Evolutionary conservation across 2,329 filamentous ascomycete species (phyloP), one percentile per base, ranked within the genome.

Genomic region (Neofusicoccum umdonicola): DNA sequence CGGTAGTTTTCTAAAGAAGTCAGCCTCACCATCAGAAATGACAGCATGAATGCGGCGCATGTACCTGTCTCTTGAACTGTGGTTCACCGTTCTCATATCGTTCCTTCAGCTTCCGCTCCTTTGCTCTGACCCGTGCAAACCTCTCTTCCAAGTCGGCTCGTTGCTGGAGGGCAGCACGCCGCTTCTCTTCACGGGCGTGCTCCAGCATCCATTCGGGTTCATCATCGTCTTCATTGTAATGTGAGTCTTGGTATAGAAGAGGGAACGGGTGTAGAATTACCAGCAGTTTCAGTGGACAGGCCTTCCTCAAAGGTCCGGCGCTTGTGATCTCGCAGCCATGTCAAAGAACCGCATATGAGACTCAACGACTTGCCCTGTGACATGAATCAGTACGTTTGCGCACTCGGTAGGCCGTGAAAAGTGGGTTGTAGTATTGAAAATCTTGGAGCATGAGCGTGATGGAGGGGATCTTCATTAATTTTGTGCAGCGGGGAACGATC

Each of bases 291-390:
- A 72, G 77, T 65, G 75, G 82, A 65, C 82, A 84, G 51, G 71
- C 84, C 68, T 73, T 83, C 76, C 81, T 90, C 77, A 81, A 89
- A 77, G 66, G 75, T 69, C 71, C 81, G 74, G 77, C 87, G 81
- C 75, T 96, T 94, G 78, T 93, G 86, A 64, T 91, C 86, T 54
- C 93, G 88, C n/a, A 97, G 82, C 93, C 93, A 97, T 2, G 93
- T 96, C 71, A 97, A 77, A 5, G 93, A 89, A 45, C 90, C 90
- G 74, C 93, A 97, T 67, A 97, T 95, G 34, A 97, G 83, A 68
- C 93, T 97, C 50, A 97, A 79, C 1, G 93, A 97, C 84, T 97
- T 97, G 50, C 93, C 93, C 83, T 90, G 67, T 17, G 0, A 22
- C 4, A 37, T 1, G 15, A 12, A 3, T 22, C 11, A 45, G 27